These are phyloP conservation scores for Neopestalotiopsis rosae DNA, from an alignment of 2,329 filamentous ascomycete species.

Conservation along the genomic window DNA sequence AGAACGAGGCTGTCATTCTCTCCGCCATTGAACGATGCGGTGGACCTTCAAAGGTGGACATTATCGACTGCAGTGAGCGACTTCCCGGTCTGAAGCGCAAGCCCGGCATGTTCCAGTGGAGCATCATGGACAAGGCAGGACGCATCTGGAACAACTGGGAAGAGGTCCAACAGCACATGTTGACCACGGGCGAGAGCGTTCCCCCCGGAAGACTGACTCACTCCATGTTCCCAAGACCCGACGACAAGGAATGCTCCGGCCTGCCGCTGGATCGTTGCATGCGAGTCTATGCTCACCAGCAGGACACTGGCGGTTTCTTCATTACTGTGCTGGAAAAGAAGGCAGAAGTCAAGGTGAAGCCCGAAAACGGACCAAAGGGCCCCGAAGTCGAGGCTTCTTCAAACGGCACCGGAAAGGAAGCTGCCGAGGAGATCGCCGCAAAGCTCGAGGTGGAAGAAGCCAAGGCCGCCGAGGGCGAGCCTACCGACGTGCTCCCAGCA, in stretches of 20 bases:
- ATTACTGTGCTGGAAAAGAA: slow-evolving; percentile 94
- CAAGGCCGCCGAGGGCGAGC: slow-evolving; percentile 36
- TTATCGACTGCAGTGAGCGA: slow-evolving; percentile 82
- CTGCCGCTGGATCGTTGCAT: slow-evolving; percentile 90
- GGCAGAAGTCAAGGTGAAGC: slow-evolving; percentile 79
- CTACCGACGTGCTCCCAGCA: slow-evolving; percentile 38
- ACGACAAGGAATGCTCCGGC: slow-evolving; percentile 57
- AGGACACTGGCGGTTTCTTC: slow-evolving; percentile 98
- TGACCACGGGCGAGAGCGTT: slow-evolving; percentile 62
- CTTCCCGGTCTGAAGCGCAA: slow-evolving; percentile 78
- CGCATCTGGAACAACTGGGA: slow-evolving; percentile 82
- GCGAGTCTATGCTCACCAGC: slow-evolving; percentile 91
- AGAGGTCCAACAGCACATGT: slow-evolving; percentile 74
- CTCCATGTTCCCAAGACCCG: slow-evolving; percentile 80
- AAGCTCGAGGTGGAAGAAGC: slow-evolving; percentile 42
- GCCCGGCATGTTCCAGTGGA: slow-evolving; percentile 82
- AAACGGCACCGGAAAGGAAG: slow-evolving; percentile 25
- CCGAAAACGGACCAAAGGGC: slow-evolving; percentile 60
- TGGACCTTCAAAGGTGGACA: slow-evolving; percentile 78
- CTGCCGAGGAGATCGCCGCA: slow-evolving; percentile 24
- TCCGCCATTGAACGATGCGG: slow-evolving; percentile 91
- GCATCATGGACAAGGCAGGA: slow-evolving; percentile 86
- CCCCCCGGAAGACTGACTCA: slow-evolving; percentile 73
- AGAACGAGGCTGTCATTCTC: slow-evolving; percentile 92
- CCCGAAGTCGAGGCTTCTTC: slow-evolving; percentile 39